Base-by-base conservation (phyloP, 352 stramenopile species). In the Phytophthora sp. region DNA sequence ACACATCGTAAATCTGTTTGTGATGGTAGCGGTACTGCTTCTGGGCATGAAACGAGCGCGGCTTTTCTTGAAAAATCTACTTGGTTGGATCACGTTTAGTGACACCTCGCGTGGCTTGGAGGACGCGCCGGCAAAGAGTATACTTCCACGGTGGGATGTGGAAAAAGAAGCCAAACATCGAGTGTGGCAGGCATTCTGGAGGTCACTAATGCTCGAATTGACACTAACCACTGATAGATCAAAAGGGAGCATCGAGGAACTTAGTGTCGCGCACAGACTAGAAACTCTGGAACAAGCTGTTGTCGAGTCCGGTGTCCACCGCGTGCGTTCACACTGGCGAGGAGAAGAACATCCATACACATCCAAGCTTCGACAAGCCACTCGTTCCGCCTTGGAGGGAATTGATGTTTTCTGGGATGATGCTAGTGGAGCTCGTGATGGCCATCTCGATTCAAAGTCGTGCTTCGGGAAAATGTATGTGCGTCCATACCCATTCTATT, bases 401-500 rank as follows among this genome's bases (percentile, higher is more conserved):
- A 57, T 84, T 2, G 78, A 85, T 45, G 76, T 82, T 15, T 85
- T 59, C 38, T 85, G 65, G 69, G 46, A 72, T 17, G 63, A 81
- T 28, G 34, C 61, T 2, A 59, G 28, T 13, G 72, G 72, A 21
- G 53, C 66, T 41, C 55, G 62, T 2, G 70, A 87, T 37, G 69
- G 77, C 12, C 50, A 64, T 21, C 50, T 78, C 0, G 72, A 82
- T 43, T 82, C 73, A 0, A 44, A 71, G 26, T 77, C 65, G 1
- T 72, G 48, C 59, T 85, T 85, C 59, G 76, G 70, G 0, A 84
- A 84, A 55, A 77, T 84, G 74, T 81, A 77, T 44, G 59, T 84
- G 24, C 20, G 54, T 0, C 62, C 74, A 12, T 84, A 84, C 50
- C 77, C 77, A n/a, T 84, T 84, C 38, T 62, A 82, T 34, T 83